Evolutionary conservation across 2,329 filamentous ascomycete species (phyloP).

Genomic region (Ceratocystiopsis sp.): DNA sequence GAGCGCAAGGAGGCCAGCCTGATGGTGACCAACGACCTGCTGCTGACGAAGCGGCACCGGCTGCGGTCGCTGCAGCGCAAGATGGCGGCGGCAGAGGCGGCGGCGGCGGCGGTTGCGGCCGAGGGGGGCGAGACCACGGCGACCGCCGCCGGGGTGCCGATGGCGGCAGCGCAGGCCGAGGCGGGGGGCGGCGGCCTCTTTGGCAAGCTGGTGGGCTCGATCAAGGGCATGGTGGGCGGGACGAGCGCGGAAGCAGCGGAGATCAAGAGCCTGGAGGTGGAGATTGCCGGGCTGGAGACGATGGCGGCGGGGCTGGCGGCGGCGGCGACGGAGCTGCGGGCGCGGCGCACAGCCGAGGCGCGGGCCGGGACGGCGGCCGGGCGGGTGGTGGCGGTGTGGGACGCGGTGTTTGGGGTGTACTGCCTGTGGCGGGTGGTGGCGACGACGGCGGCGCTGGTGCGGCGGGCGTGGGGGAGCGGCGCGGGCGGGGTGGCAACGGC

Average conservation of each 20-base stretch:
- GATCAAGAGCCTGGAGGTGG: constrained; percentile 50
- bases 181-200: constrained; percentile 34
- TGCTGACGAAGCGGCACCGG: constrained; percentile 55
- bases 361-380: constrained; percentile 52
- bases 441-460: constrained; percentile 50
- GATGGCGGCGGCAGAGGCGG: constrained; percentile 12
- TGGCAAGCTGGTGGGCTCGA: constrained; percentile 53
- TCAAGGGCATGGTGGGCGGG: constrained; percentile 32
- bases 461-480: constrained; percentile 35
- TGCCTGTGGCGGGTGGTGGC: constrained; percentile 70
- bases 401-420: constrained; percentile 60
- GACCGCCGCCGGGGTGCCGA: constrained; percentile 3
- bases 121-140: not conserved
- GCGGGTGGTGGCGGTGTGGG: constrained; percentile 41
- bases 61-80: constrained; percentile 55
- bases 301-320: constrained; percentile 59
- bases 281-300: constrained; percentile 62
- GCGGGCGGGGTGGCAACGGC: no score
- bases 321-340: constrained; percentile 45
- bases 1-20: constrained; percentile 62
- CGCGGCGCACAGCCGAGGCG: constrained; percentile 43
- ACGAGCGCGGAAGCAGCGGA: constrained; percentile 39
- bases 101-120: constrained; percentile 4
- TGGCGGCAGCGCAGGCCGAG: constrained; percentile 16
- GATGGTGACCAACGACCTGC: constrained; percentile 64